phyloP scores from a whole-genome alignment of 208 protist species.

The Leishmania amazonensis region DNA sequence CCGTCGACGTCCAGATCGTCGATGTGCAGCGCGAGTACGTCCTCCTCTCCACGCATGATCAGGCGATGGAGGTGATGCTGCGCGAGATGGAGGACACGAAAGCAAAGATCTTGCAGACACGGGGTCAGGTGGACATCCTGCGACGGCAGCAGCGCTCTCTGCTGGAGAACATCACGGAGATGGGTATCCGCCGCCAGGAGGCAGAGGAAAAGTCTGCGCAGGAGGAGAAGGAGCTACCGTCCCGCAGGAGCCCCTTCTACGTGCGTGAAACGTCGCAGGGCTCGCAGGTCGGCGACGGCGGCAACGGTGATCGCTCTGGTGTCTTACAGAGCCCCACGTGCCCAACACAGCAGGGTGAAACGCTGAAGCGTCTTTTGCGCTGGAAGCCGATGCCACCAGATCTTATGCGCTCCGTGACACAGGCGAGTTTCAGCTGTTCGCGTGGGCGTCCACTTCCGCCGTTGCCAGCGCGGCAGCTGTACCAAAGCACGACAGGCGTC shows the following conservation, averaged over 20 bases:
- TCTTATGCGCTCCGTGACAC: constrained; percentile 34
- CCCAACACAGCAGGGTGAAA: constrained; percentile 53
- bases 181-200: constrained; percentile 63
- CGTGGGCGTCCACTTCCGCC: constrained; percentile 51
- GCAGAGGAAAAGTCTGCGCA: constrained; percentile 47
- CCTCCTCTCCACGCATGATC: constrained; percentile 87
- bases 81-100: constrained; percentile 80
- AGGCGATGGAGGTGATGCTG: constrained; percentile 87
- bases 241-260: constrained; percentile 51
- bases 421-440: constrained; percentile 31
- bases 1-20: constrained; percentile 72
- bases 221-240: constrained; percentile 20
- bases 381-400: constrained; percentile 81
- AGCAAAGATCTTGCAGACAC: constrained; percentile 52
- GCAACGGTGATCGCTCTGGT: neutral
- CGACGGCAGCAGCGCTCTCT: constrained; percentile 78
- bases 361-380: constrained; percentile 68
- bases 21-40: constrained; percentile 59
- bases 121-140: constrained; percentile 62
- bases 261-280: constrained; percentile 30
- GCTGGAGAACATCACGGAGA: constrained; percentile 85
- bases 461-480: constrained; percentile 13
- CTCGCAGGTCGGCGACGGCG: constrained; percentile 1
- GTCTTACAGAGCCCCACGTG: neutral
- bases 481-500: neutral